Base-by-base conservation (phyloP, 169 alveolate species). In the Plasmodium cynomolgi region DNA sequence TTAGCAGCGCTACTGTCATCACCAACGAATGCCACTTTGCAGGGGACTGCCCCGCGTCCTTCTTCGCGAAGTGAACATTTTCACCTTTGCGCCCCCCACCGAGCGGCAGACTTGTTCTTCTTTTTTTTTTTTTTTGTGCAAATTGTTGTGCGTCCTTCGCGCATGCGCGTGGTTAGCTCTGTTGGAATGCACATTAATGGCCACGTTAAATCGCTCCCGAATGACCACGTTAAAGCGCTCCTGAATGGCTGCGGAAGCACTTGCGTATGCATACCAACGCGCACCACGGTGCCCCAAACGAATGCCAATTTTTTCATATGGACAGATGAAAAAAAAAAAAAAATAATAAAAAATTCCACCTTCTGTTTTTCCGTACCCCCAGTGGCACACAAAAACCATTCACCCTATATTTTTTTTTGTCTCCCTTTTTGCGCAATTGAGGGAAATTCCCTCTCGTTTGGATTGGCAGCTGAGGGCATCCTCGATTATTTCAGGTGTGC, bases 21-120 rank as follows among this genome's bases (percentile, higher is more conserved):
- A 68, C 7, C 37, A 68, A 50, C 23, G 62, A 15, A 68, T 68
- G 37, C 39, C 31, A 68, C n/a, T 68, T 68, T 68, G 15, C 34
- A 68, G 77, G n/a, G 20, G 23, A 50, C 23, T 50, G 62, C 23
- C 62, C 33, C 75, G 17, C 33, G 75, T 62, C 75, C 15, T 26
- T 62, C 33, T 0, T 13, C 3, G 31, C 26, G 26, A 62, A n/a
- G 33, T 26, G 26, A 9, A 20, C 33, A 62, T 62, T 62, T 62
- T 62, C 75, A n/a, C 2, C 33, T 62, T 62, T 26, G 33, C 34
- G 75, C 75, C 15, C 77, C 75, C 77, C 39, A 68, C 77, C 34
- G 33, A 23, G 41, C n/a, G 37, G 77, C 77, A 68, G 77, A 68
- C 39, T 68, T 68, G 77, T 68, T 68, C 77, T 68, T 68, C n/a